A percentile compares a stretch with the other conserved stretches of the same genome.
Evolutionary conservation across 2,329 filamentous ascomycete species (phyloP).

Genomic region (Sphaerulina musiva): DNA sequence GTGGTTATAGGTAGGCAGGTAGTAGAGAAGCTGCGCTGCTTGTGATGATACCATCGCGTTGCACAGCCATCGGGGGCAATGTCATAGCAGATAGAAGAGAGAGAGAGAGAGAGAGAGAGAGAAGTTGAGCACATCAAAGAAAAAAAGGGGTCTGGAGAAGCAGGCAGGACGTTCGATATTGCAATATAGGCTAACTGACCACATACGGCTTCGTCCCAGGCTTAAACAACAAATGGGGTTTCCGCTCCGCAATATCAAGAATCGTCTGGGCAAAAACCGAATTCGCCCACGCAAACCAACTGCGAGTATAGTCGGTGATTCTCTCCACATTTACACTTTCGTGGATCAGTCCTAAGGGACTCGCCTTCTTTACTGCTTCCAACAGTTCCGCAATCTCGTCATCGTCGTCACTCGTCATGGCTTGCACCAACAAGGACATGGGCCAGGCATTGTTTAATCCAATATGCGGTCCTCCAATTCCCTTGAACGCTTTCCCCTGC

Average conservation of each 20-base stretch:
- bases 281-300: constrained; percentile 98
- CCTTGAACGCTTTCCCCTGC: constrained; percentile 66
- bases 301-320: constrained; percentile 65
- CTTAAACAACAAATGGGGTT: constrained; percentile 80
- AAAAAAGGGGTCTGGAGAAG: no score
- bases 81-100: no score
- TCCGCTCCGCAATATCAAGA: constrained; percentile 78
- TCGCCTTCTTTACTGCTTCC: constrained; percentile 66
- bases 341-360: constrained; percentile 74
- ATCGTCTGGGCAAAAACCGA: constrained; percentile 92
- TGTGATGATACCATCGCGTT: no score
- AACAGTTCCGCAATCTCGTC: constrained; percentile 71
- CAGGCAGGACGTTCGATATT: no score
- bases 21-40: no score
- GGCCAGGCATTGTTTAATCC: constrained; percentile 92
- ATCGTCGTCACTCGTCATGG: constrained; percentile 79
- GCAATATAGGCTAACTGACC: constrained; percentile 14
- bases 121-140: no score
- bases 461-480: constrained; percentile 80
- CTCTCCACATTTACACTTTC: constrained; percentile 84
- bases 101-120: no score
- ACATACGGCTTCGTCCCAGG: constrained; percentile 54
- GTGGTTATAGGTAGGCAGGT: no score
- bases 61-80: no score
- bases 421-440: constrained; percentile 88